Evolutionary conservation across 768 basidiomycete genomes (phyloP).

Genomic region (Phlebiopsis flavidoalba): DNA sequence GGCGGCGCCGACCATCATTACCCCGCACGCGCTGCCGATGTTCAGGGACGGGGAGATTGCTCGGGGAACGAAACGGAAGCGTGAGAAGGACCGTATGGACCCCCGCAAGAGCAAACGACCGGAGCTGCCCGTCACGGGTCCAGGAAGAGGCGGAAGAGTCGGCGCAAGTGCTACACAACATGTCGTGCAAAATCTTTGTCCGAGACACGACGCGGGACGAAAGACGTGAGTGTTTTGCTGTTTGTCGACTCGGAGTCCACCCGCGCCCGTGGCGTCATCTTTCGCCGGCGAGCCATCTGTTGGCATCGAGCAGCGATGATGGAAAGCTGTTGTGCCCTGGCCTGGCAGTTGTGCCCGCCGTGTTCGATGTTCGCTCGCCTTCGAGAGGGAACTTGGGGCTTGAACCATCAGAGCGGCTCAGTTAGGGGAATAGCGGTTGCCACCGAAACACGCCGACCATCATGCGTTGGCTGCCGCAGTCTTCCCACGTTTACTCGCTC

Average conservation of each 20-base stretch:
- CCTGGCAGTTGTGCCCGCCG: neutral
- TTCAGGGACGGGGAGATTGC: slow-evolving; percentile 77
- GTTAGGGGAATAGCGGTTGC: slow-evolving; percentile 13
- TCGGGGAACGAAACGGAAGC: slow-evolving; percentile 77
- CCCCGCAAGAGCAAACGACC: slow-evolving; percentile 90
- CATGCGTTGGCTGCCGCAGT: slow-evolving; percentile 8
- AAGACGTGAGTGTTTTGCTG: slow-evolving; percentile 71
- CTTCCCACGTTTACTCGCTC: neutral
- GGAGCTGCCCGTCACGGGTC: slow-evolving; percentile 88
- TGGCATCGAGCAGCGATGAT: slow-evolving; percentile 3
- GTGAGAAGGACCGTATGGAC: slow-evolving; percentile 85
- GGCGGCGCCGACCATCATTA: slow-evolving; percentile 82
- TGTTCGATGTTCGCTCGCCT: neutral
- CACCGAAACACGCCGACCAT: slow-evolving; percentile 16
- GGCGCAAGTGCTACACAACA: slow-evolving; percentile 97
- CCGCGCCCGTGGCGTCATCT: slow-evolving; percentile 1
- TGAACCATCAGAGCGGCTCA: slow-evolving; percentile 7
- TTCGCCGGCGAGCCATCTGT: slow-evolving; percentile 1
- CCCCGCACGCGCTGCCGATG: slow-evolving; percentile 89
- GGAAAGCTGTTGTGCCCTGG: neutral
- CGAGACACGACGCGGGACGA: slow-evolving; percentile 87
- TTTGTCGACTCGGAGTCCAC: neutral
- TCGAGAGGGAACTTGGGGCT: neutral
- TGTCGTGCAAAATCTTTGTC: slow-evolving; percentile 91
- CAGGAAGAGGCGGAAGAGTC: slow-evolving; percentile 89